These are phyloP conservation scores for Wickerhamiella kazuoi DNA, from an alignment of 805 yeast genomes.

Conservation along the genomic window DNA sequence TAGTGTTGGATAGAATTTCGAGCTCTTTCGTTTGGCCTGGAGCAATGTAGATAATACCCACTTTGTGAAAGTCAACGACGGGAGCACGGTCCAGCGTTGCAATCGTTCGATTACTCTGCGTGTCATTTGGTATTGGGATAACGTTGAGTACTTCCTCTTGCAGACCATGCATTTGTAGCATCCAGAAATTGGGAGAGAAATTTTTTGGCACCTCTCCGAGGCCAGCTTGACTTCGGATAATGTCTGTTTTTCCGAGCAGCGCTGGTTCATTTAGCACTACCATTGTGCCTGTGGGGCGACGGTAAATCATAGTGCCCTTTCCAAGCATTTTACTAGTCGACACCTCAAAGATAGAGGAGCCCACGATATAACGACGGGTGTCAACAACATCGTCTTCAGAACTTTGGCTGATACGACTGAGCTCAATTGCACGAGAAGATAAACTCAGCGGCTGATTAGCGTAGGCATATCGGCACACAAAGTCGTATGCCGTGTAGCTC, in stretches of 20 bases:
- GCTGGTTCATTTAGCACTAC: conserved; percentile 9
- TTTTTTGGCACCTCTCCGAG: not conserved
- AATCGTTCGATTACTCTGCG: conserved; percentile 34
- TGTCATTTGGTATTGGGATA: conserved; percentile 33
- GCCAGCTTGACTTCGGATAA: not conserved
- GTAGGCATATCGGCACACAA: conserved; percentile 48
- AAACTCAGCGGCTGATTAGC: conserved; percentile 42
- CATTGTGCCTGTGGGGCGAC: conserved; percentile 50
- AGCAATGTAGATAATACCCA: conserved; percentile 62
- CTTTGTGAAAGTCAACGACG: conserved; percentile 56
- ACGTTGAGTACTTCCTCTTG: conserved; percentile 1
- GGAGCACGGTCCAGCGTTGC: conserved; percentile 57
- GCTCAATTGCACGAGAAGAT: conserved; percentile 16
- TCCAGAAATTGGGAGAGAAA: conserved; percentile 1
- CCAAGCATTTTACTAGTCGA: conserved; percentile 38
- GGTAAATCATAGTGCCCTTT: conserved; percentile 29
- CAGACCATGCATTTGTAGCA: conserved; percentile 5
- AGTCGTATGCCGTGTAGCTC: conserved; percentile 46
- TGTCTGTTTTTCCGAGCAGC: not conserved
- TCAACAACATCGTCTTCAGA: conserved; percentile 7
- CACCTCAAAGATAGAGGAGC: conserved; percentile 38
- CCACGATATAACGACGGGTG: conserved; percentile 38
- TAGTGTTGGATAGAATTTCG: conserved; percentile 43
- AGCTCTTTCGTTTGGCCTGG: conserved; percentile 44
- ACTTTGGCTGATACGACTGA: conserved; percentile 9